Evolutionary conservation across 2,329 filamentous ascomycete genomes (phyloP).

Genomic region (Epicoccum sorghinum): DNA sequence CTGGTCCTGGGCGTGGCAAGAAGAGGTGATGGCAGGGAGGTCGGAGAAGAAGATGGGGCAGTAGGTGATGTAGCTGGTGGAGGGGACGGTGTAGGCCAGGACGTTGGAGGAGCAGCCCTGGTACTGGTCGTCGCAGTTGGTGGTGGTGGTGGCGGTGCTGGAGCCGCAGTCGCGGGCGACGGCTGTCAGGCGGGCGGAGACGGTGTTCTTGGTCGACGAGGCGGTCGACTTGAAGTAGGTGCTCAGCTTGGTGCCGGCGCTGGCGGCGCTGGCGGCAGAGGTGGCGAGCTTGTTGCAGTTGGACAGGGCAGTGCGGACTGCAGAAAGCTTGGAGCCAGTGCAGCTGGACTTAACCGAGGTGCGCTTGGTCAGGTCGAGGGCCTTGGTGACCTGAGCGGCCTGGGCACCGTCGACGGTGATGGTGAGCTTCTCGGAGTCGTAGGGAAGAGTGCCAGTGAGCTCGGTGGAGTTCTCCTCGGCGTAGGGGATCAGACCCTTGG

Average conservation of each 20-base stretch:
- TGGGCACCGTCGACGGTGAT: conserved; percentile 63
- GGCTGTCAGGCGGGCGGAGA: conserved; percentile 36
- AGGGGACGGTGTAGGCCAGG: conserved; percentile 67
- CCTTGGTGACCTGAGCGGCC: conserved; percentile 57
- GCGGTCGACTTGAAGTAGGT: conserved; percentile 70
- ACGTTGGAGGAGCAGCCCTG: conserved; percentile 55
- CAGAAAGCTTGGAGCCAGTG: conserved; percentile 54
- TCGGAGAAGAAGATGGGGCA: conserved; percentile 65
- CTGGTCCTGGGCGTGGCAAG: conserved; percentile 70
- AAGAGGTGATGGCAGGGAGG: conserved; percentile 56
- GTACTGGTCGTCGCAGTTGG: conserved; percentile 66
- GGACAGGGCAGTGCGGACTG: conserved; percentile 58
- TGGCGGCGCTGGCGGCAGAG: conserved; percentile 56
- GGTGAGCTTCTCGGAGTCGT: conserved; percentile 64
- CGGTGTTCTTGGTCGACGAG: conserved; percentile 50
- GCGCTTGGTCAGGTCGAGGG: conserved; percentile 55
- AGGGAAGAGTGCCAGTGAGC: conserved; percentile 62
- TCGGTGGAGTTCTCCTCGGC: conserved; percentile 57
- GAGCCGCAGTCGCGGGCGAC: conserved; percentile 64
- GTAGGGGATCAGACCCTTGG: conserved; percentile 54
- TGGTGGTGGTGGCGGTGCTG: conserved; percentile 56
- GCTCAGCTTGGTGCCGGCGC: conserved; percentile 57
- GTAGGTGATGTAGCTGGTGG: conserved; percentile 63
- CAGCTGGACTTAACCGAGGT: conserved; percentile 61
- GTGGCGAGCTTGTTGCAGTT: conserved; percentile 62